Evolutionary conservation across 2,329 filamentous ascomycete species (phyloP), one percentile per base, ranked within the genome.

Genomic region (Ophiocordyceps robertsii): DNA sequence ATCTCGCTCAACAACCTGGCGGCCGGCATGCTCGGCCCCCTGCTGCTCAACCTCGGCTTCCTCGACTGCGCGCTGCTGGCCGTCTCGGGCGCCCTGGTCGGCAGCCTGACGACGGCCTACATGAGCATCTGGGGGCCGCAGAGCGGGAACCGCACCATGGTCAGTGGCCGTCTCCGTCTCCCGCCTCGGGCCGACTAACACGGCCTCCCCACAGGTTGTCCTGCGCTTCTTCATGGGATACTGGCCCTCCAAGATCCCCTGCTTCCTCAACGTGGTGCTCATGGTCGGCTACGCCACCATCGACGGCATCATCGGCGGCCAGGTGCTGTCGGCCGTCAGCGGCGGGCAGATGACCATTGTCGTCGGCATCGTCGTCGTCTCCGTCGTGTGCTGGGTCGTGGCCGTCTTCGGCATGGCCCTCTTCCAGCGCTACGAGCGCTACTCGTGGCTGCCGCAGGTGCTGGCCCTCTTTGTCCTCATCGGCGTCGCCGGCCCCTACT

Each of bases 81-180:
- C 45, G 59, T 90, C 41, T 84, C 88, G 62, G 75, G 89, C 65
- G 89, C 88, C 52, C 56, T 86, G 5, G 65, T 90, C 10, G 82
- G 80, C n/a, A 72, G 82, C 39, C 55, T 80, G 39, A 80, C 83
- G 0, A 83, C 86, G 14, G 82, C 76, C 55, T 86, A 81, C 62
- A 88, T 88, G 67, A 83, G 80, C 2, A 84, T 77, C 16, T 86
- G 88, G 54, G 84, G 84, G 3, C 80, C 84, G 3, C 65, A 66
- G 9, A 87, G 86, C 49, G 84, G 84, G 4, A 67, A 88, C 48
- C 75, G 84, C 43, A 84, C 88, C 56, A 87, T 89, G 79, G 81
- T 60, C 16, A 43, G 50, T n/a, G n/a, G n/a, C 42, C 14, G 1
- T 29, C 2, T 0, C 14, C 4, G n/a, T 21, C n/a, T 43, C 6